Evolutionary conservation across 2,329 filamentous ascomycete species (phyloP).

Genomic region (Aspergillus floridensis): DNA sequence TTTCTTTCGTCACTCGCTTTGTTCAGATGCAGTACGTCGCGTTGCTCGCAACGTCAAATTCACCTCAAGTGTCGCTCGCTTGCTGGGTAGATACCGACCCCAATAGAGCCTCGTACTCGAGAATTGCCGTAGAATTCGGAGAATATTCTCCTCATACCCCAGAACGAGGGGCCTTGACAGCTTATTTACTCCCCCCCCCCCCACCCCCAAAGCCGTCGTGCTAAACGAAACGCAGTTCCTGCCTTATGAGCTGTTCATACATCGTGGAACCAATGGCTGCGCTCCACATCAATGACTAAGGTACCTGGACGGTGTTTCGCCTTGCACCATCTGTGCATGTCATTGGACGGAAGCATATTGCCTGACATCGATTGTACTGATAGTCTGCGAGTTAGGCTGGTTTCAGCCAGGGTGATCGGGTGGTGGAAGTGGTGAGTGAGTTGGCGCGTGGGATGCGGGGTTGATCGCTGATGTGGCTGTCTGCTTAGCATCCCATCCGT

Average conservation of each 20-base stretch:
- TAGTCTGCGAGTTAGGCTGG: background rate
- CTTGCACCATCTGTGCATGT: background rate
- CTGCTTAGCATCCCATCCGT: too few relatives aligned
- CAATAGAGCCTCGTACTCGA: too few relatives aligned
- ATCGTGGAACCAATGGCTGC: background rate
- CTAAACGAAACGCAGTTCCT: background rate
- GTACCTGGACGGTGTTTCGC: background rate
- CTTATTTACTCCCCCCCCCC: background rate
- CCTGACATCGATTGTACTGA: background rate
- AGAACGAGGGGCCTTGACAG: background rate
- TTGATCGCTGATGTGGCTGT: too few relatives aligned
- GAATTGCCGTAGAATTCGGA: background rate
- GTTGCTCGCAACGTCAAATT: too few relatives aligned
- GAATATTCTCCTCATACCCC: background rate
- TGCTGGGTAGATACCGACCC: too few relatives aligned
- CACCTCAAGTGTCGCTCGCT: too few relatives aligned
- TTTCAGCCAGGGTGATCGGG: background rate
- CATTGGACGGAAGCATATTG: background rate
- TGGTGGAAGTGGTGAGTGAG: background rate
- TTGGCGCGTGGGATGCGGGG: background rate
- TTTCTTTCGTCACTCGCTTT: background rate
- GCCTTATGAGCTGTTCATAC: slow-evolving; percentile 7
- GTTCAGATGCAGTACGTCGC: too few relatives aligned
- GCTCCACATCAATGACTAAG: slow-evolving; percentile 1
- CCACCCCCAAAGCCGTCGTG: background rate